phyloP scores from a whole-genome alignment of 2,329 filamentous ascomycete genomes.

The Aspergillus thermomutatus region DNA sequence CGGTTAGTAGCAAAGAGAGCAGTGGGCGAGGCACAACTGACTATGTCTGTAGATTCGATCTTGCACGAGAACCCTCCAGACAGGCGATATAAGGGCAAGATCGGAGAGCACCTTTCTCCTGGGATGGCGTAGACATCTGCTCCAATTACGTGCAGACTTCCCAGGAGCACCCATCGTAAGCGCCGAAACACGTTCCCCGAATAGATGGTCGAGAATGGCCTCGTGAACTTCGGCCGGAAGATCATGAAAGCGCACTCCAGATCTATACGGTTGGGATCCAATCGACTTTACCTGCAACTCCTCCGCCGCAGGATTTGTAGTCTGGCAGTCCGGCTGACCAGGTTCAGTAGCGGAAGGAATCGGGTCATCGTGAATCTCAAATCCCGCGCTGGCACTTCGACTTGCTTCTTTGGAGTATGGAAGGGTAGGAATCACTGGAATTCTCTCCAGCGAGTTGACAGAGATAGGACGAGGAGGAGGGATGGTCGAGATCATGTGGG shows the following conservation, averaged over 20 bases:
- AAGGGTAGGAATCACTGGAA: constrained; percentile 17
- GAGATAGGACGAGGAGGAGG: constrained; percentile 31
- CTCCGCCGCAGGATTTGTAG: constrained; percentile 24
- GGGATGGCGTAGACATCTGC: constrained; percentile 63
- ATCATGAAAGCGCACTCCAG: constrained; percentile 31
- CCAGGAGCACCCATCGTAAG: constrained; percentile 55
- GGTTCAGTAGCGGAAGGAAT: constrained; percentile 17
- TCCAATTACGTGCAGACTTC: constrained; percentile 58
- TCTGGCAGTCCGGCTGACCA: constrained; percentile 19
- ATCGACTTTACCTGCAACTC: constrained; percentile 18
- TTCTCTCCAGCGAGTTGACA: constrained; percentile 29
- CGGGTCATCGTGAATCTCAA: constrained; percentile 22
- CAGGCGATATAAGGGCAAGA: constrained; percentile 55
- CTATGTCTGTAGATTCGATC: constrained; percentile 68
- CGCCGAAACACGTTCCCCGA: constrained; percentile 64
- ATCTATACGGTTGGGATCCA: constrained; percentile 11
- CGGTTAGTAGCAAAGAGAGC: background rate
- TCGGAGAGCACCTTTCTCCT: constrained; percentile 65
- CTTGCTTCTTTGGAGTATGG: constrained; percentile 21
- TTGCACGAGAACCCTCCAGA: constrained; percentile 68
- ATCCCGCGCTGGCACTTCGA: constrained; percentile 25
- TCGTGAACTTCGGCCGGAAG: constrained; percentile 70
- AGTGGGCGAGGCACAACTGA: constrained; percentile 21
- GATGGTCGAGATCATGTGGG: constrained; percentile 28
- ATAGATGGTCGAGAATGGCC: constrained; percentile 67